Conservation (phyloP, 306 rosid species). For the Gynostemma pentaphyllum region DNA sequence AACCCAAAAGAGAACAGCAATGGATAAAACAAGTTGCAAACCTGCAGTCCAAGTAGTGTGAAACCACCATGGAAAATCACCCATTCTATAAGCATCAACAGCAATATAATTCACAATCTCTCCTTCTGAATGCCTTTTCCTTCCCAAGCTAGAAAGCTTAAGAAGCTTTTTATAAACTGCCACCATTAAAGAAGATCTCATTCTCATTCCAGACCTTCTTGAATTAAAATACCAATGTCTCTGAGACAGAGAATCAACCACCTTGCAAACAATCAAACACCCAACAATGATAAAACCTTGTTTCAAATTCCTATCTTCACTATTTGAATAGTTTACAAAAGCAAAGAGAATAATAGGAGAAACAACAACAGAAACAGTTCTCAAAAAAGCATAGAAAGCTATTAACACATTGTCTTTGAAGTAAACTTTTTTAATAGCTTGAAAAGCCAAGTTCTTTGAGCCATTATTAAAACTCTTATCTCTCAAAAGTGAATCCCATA, state of each 20-base stretch:
- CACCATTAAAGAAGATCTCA: slow-evolving; percentile 75
- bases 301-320: slow-evolving; percentile 10
- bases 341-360: slow-evolving; percentile 58
- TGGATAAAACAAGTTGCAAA: slow-evolving; percentile 31
- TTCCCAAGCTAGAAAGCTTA: slow-evolving; percentile 50
- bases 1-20: slow-evolving; percentile 35
- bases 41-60: slow-evolving; percentile 37
- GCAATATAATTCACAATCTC: slow-evolving; percentile 73
- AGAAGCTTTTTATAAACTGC: slow-evolving; percentile 59
- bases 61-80: slow-evolving; percentile 85
- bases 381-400: slow-evolving; percentile 35
- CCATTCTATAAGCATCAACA: slow-evolving; percentile 77
- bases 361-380: slow-evolving; percentile 30
- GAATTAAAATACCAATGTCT: slow-evolving; percentile 55
- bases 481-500: slow-evolving; percentile 36
- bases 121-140: slow-evolving; percentile 53
- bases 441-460: slow-evolving; percentile 32
- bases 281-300: slow-evolving; percentile 45
- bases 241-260: slow-evolving; percentile 49
- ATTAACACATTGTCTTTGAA: slow-evolving; percentile 42
- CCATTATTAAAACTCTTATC: slow-evolving; percentile 22
- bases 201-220: slow-evolving; percentile 60
- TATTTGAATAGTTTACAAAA: slow-evolving; percentile 45
- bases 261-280: slow-evolving; percentile 30
- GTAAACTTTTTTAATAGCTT: slow-evolving; percentile 33